Evolutionary conservation across 495 filamentous ascomycete genomes (phyloP).

Genomic region (Hapsidospora chrysogenum): DNA sequence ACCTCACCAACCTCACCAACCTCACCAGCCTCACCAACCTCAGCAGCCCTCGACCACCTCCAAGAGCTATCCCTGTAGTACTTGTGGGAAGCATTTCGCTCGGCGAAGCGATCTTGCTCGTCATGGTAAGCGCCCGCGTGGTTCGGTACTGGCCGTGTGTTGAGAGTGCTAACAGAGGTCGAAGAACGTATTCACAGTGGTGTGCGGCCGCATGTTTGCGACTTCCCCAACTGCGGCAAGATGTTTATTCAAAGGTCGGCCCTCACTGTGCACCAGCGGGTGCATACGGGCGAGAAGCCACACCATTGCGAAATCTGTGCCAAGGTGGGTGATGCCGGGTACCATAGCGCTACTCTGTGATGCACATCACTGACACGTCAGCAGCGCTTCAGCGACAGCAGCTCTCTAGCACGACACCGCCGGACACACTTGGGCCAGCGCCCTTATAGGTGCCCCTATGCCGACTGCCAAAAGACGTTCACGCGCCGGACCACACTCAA

Average conservation of each 20-base stretch:
- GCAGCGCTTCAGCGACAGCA: constrained; percentile 97
- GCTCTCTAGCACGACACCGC: constrained; percentile 82
- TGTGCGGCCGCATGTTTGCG: constrained; percentile 81
- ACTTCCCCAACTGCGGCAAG: constrained; percentile 76
- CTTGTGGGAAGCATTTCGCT: constrained; percentile 84
- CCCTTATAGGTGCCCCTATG: constrained; percentile 94
- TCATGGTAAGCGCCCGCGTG: constrained; percentile 65
- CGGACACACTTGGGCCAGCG: constrained; percentile 92
- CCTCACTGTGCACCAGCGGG: constrained; percentile 83
- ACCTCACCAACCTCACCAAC: constrained; percentile 16
- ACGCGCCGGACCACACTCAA: constrained; percentile 90
- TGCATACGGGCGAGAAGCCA: constrained; percentile 95
- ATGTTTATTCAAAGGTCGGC: constrained; percentile 98
- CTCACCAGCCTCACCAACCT: constrained; percentile 15
- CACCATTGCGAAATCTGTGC: constrained; percentile 95
- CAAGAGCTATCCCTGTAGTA: constrained; percentile 84
- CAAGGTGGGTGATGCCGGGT: constrained; percentile 47
- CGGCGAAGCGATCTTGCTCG: constrained; percentile 85
- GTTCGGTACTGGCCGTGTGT: neutral
- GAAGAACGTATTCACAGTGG: constrained; percentile 92
- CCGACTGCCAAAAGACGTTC: constrained; percentile 97
- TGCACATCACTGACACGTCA: neutral
- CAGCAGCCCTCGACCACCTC: constrained; percentile 5
- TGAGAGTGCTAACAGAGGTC: neutral
- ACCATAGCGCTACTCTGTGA: neutral